Conservation (phyloP, 768 basidiomycete genomes). For the Amanita rimosa region DNA sequence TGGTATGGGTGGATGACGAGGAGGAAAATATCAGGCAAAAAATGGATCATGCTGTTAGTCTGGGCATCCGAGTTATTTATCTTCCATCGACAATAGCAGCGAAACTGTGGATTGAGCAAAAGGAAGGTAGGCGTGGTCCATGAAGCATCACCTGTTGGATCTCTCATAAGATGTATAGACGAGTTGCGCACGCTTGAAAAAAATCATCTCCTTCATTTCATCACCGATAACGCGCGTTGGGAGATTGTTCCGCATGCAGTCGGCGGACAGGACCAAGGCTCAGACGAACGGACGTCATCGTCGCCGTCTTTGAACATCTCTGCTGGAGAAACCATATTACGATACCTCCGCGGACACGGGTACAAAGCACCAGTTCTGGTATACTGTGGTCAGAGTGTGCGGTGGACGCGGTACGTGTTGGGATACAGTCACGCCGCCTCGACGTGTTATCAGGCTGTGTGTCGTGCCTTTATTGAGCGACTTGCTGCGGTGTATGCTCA, state of each 20-base stretch:
- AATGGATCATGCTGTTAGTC: slow-evolving; percentile 8
- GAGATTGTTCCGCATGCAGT: slow-evolving; percentile 6
- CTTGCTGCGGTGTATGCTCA: neutral
- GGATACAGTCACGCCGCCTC: slow-evolving; percentile 13
- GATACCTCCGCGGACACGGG: slow-evolving; percentile 14
- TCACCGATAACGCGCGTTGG: slow-evolving; percentile 19
- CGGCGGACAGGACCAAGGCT: no score
- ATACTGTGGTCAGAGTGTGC: slow-evolving; percentile 11
- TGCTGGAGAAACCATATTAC: slow-evolving; percentile 16
- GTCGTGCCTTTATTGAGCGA: neutral
- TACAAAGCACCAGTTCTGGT: slow-evolving; percentile 15
- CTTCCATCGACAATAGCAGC: slow-evolving; percentile 17
- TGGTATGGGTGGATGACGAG: slow-evolving; percentile 20
- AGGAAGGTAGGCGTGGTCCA: slow-evolving; percentile 11
- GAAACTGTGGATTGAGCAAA: slow-evolving; percentile 17
- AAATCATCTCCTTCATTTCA: slow-evolving; percentile 14
- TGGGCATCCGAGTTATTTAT: slow-evolving; percentile 14
- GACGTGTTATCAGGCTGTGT: slow-evolving; percentile 4
- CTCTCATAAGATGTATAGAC: slow-evolving; percentile 6
- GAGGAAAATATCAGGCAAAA: slow-evolving; percentile 10
- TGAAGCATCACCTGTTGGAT: neutral
- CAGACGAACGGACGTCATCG: neutral
- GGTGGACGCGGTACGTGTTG: slow-evolving; percentile 12
- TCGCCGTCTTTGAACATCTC: slow-evolving; percentile 10
- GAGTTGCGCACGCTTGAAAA: slow-evolving; percentile 15